These are phyloP conservation scores for Kwoniella shivajii DNA, from an alignment of 1,284 basidiomycete species.

Conservation along the genomic window DNA sequence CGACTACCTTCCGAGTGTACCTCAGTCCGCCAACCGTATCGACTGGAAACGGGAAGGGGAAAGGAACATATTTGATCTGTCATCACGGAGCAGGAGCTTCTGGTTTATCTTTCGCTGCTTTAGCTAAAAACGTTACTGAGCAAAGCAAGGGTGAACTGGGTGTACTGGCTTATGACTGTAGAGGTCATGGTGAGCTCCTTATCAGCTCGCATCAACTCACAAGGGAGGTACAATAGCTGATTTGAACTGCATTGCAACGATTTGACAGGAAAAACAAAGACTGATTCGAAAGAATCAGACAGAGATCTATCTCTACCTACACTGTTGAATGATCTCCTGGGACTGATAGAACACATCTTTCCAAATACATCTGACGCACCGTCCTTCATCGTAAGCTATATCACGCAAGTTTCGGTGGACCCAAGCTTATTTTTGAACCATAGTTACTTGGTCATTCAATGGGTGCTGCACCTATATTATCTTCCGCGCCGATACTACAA, in stretches of 20 bases:
- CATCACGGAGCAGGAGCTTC: slow-evolving; percentile 95
- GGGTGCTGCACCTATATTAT: slow-evolving; percentile 84
- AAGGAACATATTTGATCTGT: slow-evolving; percentile 74
- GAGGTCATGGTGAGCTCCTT: slow-evolving; percentile 75
- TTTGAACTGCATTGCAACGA: background rate
- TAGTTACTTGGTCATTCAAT: slow-evolving; percentile 87
- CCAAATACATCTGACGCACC: slow-evolving; percentile 67
- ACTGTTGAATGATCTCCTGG: slow-evolving; percentile 71
- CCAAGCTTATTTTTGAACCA: background rate
- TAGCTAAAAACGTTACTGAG: slow-evolving; percentile 73
- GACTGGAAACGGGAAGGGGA: slow-evolving; percentile 48
- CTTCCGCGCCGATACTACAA: slow-evolving; percentile 68
- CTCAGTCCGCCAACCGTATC: slow-evolving; percentile 60
- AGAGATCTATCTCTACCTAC: slow-evolving; percentile 71
- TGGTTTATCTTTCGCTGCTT: slow-evolving; percentile 82
- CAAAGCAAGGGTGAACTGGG: slow-evolving; percentile 74
- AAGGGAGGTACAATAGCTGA: background rate
- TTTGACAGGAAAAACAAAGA: slow-evolving; percentile 62
- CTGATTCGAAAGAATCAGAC: slow-evolving; percentile 56
- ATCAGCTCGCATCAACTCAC: no score
- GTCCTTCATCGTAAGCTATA: slow-evolving; percentile 65
- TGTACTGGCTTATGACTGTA: slow-evolving; percentile 77
- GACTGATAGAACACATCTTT: slow-evolving; percentile 68
- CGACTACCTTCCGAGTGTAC: slow-evolving; percentile 72
- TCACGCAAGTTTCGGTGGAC: background rate